These are phyloP conservation scores for Cladophialophora chaetospira DNA, from an alignment of 2,329 filamentous ascomycete genomes.

Conservation along the genomic window DNA sequence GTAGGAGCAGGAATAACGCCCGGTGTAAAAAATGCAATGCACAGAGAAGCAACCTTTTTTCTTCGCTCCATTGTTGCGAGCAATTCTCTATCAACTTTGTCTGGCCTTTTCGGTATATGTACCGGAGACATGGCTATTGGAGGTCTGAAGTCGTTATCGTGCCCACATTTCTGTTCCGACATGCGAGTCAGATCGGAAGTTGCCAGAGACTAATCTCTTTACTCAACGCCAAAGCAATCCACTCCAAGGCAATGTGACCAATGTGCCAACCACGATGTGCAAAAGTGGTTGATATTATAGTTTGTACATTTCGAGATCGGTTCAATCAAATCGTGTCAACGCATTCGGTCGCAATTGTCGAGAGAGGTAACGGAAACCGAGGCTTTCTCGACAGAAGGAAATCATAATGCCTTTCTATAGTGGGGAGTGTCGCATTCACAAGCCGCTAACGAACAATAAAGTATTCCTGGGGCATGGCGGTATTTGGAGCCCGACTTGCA, in stretches of 20 bases:
- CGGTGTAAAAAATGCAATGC: no score
- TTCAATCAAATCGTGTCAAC: no score
- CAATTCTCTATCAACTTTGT: neutral
- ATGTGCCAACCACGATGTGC: neutral
- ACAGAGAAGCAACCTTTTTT: neutral
- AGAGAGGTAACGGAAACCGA: neutral
- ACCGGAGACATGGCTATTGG: neutral
- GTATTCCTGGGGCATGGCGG: no score
- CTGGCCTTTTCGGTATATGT: no score
- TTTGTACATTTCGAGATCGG: neutral
- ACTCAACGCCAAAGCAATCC: neutral
- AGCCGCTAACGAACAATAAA: no score
- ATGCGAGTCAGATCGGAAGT: neutral
- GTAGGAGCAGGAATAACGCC: no score
- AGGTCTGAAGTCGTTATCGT: neutral
- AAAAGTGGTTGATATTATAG: neutral
- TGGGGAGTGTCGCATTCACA: no score
- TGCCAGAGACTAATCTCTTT: neutral
- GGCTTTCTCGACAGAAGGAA: no score
- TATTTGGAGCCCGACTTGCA: no score
- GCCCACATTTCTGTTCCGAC: neutral
- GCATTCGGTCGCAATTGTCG: no score
- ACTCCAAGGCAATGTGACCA: neutral
- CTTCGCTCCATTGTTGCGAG: neutral
- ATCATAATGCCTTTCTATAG: no score